Percentiles rank a stretch among this genome's conserved stretches.
phyloP scores from a whole-genome alignment of 176 grass and related monocot species.

The Elaeis guineensis region DNA sequence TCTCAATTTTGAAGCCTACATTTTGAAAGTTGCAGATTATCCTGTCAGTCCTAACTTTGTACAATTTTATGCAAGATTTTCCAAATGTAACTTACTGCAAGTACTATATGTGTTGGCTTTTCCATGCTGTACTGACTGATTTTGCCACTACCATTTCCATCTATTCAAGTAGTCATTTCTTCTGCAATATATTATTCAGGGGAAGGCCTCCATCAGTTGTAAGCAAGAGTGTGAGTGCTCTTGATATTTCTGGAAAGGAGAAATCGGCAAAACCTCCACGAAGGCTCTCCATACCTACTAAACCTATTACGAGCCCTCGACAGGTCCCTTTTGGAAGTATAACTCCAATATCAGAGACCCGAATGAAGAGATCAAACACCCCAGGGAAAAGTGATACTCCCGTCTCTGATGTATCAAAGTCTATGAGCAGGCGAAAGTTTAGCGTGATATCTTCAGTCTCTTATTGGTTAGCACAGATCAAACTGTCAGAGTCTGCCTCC shows the following conservation, averaged over 20 bases:
- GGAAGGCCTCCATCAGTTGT: slow-evolving; percentile 45
- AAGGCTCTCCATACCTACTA: slow-evolving; percentile 63
- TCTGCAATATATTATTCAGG: slow-evolving; percentile 32
- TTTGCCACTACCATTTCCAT: too few species aligned
- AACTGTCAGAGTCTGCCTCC: slow-evolving; percentile 69
- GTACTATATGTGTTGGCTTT: too few species aligned
- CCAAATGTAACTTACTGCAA: too few species aligned
- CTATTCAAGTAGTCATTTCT: neutral
- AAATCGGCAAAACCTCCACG: slow-evolving; percentile 53
- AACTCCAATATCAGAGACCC: slow-evolving; percentile 39
- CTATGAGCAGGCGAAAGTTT: slow-evolving; percentile 62
- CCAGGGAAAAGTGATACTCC: slow-evolving; percentile 57
- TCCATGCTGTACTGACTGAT: too few species aligned
- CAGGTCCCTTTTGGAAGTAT: slow-evolving; percentile 31
- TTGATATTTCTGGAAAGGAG: slow-evolving; percentile 48
- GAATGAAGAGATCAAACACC: slow-evolving; percentile 21
- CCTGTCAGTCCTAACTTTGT: too few species aligned
- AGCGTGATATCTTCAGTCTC: slow-evolving; percentile 72
- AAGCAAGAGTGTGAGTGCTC: slow-evolving; percentile 61
- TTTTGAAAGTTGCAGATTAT: too few species aligned
- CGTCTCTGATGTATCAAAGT: slow-evolving; percentile 55
- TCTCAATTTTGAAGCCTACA: too few species aligned
- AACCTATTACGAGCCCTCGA: slow-evolving; percentile 44
- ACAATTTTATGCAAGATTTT: too few species aligned
- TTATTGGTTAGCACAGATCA: slow-evolving; percentile 95